These are phyloP conservation scores for Fonsecaea nubica DNA, from an alignment of 2,329 filamentous ascomycete species.

Conservation along the genomic window DNA sequence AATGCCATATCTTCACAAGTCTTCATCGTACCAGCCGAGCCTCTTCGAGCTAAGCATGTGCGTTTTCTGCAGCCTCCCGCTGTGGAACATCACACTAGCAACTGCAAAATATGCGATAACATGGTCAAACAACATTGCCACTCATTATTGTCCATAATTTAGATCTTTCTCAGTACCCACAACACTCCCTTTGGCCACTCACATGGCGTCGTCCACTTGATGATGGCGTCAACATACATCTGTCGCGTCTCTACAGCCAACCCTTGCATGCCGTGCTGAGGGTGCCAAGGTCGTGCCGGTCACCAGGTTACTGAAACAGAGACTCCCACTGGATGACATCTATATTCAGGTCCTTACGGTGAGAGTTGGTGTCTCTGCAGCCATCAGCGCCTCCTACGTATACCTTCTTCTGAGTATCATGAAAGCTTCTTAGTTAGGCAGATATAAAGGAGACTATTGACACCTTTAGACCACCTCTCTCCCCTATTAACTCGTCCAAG, in stretches of 20 bases:
- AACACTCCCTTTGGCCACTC: constrained; percentile 4
- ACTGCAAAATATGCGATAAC: constrained; percentile 11
- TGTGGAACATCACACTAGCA: constrained; percentile 8
- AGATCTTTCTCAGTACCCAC: constrained; percentile 26
- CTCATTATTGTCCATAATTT: constrained; percentile 11
- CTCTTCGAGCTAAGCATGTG: constrained; percentile 30
- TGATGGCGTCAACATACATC: constrained; percentile 31
- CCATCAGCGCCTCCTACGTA: constrained; percentile 32
- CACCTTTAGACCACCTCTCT: neutral
- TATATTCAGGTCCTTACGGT: constrained; percentile 1
- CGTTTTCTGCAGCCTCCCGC: constrained; percentile 29
- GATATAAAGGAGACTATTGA: constrained; percentile 11
- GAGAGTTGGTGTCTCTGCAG: neutral
- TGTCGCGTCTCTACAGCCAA: constrained; percentile 19
- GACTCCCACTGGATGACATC: constrained; percentile 14
- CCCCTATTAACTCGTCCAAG: neutral
- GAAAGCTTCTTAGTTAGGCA: neutral
- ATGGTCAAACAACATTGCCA: constrained; percentile 26
- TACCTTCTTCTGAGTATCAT: constrained; percentile 12
- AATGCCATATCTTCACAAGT: constrained; percentile 24
- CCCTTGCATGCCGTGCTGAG: constrained; percentile 17
- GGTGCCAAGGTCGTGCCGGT: constrained; percentile 27
- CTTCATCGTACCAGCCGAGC: neutral
- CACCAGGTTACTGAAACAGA: constrained; percentile 1
- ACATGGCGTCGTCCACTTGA: neutral